Evolutionary conservation across 2,329 filamentous ascomycete genomes (phyloP).

Genomic region (Remersonia thermophila): DNA sequence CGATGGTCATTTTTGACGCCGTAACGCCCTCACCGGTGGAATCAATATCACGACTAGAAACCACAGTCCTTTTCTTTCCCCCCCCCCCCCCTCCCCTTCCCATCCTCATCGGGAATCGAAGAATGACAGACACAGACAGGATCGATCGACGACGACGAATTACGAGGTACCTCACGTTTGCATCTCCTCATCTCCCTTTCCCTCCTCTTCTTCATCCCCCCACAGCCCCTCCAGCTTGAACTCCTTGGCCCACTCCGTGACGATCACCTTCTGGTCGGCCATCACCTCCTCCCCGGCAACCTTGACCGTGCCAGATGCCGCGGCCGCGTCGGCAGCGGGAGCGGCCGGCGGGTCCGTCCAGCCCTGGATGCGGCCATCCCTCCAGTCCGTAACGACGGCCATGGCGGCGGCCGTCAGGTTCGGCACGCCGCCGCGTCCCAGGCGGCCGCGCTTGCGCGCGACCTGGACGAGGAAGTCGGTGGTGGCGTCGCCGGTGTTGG

Average conservation of each 20-base stretch:
- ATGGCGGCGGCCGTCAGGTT: slow-evolving; percentile 82
- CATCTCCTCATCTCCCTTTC: slow-evolving; percentile 18
- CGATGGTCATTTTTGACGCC: slow-evolving; percentile 8
- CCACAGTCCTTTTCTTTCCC: too few relatives aligned
- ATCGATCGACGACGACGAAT: too few relatives aligned
- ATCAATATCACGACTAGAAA: too few relatives aligned
- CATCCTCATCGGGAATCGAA: too few relatives aligned
- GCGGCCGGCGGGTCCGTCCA: slow-evolving; percentile 71
- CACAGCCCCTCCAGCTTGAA: slow-evolving; percentile 91
- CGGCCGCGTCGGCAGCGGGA: slow-evolving; percentile 35
- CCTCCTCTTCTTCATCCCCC: slow-evolving; percentile 49
- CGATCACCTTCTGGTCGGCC: slow-evolving; percentile 71
- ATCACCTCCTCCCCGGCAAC: slow-evolving; percentile 33
- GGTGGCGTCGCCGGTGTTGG: slow-evolving; percentile 60
- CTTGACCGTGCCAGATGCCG: slow-evolving; percentile 20
- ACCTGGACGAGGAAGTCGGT: slow-evolving; percentile 93
- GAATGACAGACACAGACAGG: too few relatives aligned
- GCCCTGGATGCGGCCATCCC: slow-evolving; percentile 86
- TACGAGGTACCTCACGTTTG: slow-evolving; percentile 38
- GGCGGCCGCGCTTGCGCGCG: slow-evolving; percentile 77
- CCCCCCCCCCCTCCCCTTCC: too few relatives aligned
- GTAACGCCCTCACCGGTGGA: slow-evolving; percentile 6
- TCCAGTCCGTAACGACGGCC: slow-evolving; percentile 91
- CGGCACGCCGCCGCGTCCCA: slow-evolving; percentile 81
- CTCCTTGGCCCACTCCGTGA: slow-evolving; percentile 85